Percentiles rank a stretch among this genome's conserved stretches.
Evolutionary conservation across 805 yeast species (phyloP).

Genomic region (Kuraishia cidri): DNA sequence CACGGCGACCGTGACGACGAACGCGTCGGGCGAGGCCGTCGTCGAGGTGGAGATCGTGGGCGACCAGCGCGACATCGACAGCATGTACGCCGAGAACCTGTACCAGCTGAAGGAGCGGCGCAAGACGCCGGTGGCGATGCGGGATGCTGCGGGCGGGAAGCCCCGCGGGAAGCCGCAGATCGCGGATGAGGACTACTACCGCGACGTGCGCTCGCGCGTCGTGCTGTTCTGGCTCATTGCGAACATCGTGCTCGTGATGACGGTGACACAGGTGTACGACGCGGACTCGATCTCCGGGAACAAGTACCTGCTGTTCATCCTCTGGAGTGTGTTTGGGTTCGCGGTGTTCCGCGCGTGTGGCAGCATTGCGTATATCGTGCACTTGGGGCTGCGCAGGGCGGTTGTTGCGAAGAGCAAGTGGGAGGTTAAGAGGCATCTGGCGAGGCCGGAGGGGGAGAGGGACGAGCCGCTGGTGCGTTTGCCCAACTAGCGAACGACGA

Average conservation of each 20-base stretch:
- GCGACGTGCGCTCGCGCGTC: constrained; percentile 90
- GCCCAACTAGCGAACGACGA: too few species aligned
- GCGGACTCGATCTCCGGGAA: constrained; percentile 61
- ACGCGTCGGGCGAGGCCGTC: constrained; percentile 76
- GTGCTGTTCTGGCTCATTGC: constrained; percentile 92
- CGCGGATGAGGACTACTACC: constrained; percentile 76
- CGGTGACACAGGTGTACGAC: constrained; percentile 74
- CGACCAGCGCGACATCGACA: constrained; percentile 70
- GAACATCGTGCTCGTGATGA: constrained; percentile 75
- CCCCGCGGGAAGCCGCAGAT: constrained; percentile 18
- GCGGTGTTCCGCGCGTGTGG: constrained; percentile 81
- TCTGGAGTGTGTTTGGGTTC: constrained; percentile 88
- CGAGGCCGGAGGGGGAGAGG: neutral
- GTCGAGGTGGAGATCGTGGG: constrained; percentile 71
- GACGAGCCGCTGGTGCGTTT: constrained; percentile 1
- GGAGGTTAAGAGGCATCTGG: constrained; percentile 12
- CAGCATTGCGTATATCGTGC: constrained; percentile 59
- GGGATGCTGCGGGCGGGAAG: constrained; percentile 26
- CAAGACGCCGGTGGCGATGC: constrained; percentile 43
- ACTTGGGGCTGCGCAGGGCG: constrained; percentile 20
- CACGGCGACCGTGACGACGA: constrained; percentile 72
- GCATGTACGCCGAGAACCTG: constrained; percentile 69
- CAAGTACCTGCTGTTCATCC: constrained; percentile 70
- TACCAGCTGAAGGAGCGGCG: constrained; percentile 66
- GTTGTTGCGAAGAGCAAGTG: constrained; percentile 21